Evolutionary conservation across 2,329 filamentous ascomycete genomes (phyloP), one percentile per base, ranked within the genome.

Genomic region (Paracorniculantispora psalliotae): DNA sequence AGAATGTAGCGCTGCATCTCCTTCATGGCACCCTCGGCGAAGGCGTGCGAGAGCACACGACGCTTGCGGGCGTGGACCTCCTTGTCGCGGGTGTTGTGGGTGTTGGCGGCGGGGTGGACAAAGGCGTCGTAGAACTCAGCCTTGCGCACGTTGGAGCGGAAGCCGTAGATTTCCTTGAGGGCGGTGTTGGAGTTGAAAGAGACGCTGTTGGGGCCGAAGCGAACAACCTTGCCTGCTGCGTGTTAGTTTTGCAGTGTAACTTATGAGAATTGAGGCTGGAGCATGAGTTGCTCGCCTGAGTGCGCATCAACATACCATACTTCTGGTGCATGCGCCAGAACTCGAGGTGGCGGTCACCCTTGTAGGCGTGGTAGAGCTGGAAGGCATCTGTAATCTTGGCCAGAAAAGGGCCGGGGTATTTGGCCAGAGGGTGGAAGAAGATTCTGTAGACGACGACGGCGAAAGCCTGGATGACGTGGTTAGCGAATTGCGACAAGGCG

Each of bases 131-230:
- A 91, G 74, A 90, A 90, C 64, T 86, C 80, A 43, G 86, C 81
- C 74, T 91, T 90, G 71, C 80, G 76, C 30, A 87, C 83, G 61
- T 86, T 86, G 69, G 82, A 72, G 51, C 78, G 77, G 75, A 85
- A 84, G 63, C 85, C 83, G 72, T 88, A 86, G 62, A 89, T 87
- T 19, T 85, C 81, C 69, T 84, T 84, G 60, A 90, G 76, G 1
- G 88, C 87, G 8, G 81, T 80, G 61, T 81, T 82, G 57, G 85
- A 87, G 78, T 94, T 93, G 75, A 96, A 84, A 1, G 87, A 90
- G 44, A 96, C 75, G 61, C 83, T 84, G 71, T 91, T 91, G 47
- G 91, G 91, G 0, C 88, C 89, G 64, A 88, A 90, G 28, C 91
- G 88, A n/a, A 93, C 88, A 53, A 85, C 71, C n/a, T 78, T 75